Conservation (phyloP, 106 monocot genomes). For the Allium cepa region DNA sequence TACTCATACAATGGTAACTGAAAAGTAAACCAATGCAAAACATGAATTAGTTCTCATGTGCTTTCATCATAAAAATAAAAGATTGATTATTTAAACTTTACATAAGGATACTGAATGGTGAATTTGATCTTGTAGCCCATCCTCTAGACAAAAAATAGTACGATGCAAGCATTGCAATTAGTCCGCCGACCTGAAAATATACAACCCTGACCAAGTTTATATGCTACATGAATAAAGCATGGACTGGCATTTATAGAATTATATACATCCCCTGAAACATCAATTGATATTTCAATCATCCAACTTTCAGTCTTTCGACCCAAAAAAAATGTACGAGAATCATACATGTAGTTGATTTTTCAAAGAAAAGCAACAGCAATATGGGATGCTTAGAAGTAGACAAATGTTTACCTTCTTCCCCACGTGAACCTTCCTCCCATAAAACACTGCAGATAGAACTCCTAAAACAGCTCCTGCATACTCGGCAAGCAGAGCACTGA, state of each 20-base stretch:
- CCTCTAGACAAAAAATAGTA: conserved; percentile 73
- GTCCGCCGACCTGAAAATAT: conserved; percentile 54
- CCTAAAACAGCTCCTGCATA: conserved; percentile 94
- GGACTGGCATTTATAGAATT: too few species aligned
- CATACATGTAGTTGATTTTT: background rate
- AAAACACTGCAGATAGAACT: conserved; percentile 83
- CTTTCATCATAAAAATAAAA: too few species aligned
- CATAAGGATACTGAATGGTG: conserved; percentile 74
- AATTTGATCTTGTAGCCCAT: conserved; percentile 68
- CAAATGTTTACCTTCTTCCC: conserved; percentile 73
- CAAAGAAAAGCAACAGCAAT: background rate
- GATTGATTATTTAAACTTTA: background rate
- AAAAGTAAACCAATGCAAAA: background rate
- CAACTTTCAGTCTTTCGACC: background rate
- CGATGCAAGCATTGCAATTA: conserved; percentile 62
- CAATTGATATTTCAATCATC: background rate
- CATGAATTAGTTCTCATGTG: too few species aligned
- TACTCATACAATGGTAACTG: too few species aligned
- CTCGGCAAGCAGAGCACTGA: conserved; percentile 79
- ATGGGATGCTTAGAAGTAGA: background rate
- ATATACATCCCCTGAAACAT: background rate
- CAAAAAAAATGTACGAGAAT: background rate
- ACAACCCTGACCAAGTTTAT: background rate
- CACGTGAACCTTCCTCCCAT: conserved; percentile 63
- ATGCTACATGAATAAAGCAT: too few species aligned